Conservation (phyloP, 371 early-diverging fungal genomes). For the Lichtheimia corymbifera region DNA sequence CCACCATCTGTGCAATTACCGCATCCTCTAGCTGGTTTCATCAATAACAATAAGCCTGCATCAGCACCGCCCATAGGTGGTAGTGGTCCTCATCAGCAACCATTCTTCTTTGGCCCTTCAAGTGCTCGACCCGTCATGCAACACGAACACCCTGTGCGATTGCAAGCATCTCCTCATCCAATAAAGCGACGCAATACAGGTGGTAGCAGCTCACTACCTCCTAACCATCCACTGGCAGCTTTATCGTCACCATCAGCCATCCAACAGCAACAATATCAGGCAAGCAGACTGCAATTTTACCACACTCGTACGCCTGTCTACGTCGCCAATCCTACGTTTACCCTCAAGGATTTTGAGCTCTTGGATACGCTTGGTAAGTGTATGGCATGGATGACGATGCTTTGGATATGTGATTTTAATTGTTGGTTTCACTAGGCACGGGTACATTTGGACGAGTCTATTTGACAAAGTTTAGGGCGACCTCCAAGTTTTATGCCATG, state of each 20-base stretch:
- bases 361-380: conserved; percentile 23
- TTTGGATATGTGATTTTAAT: background rate
- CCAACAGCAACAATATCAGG: conserved; percentile 20
- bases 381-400: background rate
- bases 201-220: conserved; percentile 15
- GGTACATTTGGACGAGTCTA: conserved; percentile 93
- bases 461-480: conserved; percentile 65
- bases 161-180: conserved; percentile 16
- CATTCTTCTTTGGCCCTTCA: conserved; percentile 7
- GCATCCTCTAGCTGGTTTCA: background rate
- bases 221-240: conserved; percentile 23
- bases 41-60: conserved; percentile 5
- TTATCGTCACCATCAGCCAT: conserved; percentile 6
- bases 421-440: conserved; percentile 29
- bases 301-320: conserved; percentile 23
- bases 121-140: background rate
- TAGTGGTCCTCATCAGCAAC: conserved; percentile 4
- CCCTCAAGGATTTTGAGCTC: conserved; percentile 20
- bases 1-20: conserved; percentile 8
- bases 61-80: conserved; percentile 1
- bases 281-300: conserved; percentile 16
- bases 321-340: conserved; percentile 19
- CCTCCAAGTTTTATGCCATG: conserved; percentile 86
- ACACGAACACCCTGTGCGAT: conserved; percentile 2
- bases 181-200: conserved; percentile 12